phyloP scores from a whole-genome alignment of 225 moss, liverwort and hornwort species.

The Pleurozium schreberi region DNA sequence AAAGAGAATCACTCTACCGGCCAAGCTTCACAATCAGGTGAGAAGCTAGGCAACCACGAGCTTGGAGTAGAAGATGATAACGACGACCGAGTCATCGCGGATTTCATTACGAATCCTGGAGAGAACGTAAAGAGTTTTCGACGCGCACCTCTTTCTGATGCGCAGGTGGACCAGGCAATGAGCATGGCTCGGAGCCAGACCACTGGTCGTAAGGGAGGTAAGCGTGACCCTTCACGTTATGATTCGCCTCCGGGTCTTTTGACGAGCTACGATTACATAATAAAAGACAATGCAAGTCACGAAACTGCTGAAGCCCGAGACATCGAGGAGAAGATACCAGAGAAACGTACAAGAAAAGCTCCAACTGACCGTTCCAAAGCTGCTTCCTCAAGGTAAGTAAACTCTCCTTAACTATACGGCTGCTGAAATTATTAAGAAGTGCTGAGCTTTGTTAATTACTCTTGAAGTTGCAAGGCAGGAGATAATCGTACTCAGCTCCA shows the following conservation, averaged over 20 bases:
- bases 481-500: neutral
- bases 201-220: too few relatives aligned
- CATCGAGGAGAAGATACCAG: neutral
- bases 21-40: neutral
- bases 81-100: neutral
- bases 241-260: too few relatives aligned
- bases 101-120: neutral
- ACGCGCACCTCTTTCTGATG: neutral
- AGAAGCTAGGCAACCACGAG: neutral
- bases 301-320: too few relatives aligned
- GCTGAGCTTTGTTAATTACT: neutral
- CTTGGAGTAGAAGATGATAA: neutral
- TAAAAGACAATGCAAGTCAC: fast-evolving
- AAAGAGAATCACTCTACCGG: neutral
- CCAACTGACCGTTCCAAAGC: neutral
- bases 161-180: neutral
- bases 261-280: fast-evolving
- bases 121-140: neutral
- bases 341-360: neutral
- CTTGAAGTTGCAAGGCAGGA: too few relatives aligned
- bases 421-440: neutral
- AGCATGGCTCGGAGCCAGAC: neutral
- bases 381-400: neutral
- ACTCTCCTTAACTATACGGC: neutral
- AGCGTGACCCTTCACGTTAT: too few relatives aligned